Conservation (phyloP, 352 stramenopile species). For the Phytophthora sojae region DNA sequence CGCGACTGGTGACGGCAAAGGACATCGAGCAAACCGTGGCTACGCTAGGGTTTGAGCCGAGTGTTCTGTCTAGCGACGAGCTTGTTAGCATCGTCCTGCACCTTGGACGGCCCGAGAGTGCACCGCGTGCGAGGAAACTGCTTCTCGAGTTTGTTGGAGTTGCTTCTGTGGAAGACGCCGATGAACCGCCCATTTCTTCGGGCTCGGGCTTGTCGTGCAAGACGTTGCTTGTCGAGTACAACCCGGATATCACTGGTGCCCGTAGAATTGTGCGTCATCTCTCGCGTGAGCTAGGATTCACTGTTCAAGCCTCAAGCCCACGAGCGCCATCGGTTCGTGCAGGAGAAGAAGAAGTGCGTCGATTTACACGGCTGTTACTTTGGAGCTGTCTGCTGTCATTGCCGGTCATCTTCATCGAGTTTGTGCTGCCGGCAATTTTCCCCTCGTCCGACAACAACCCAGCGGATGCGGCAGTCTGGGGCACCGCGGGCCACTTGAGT, state of each 20-base stretch:
- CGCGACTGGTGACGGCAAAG: conserved; percentile 55
- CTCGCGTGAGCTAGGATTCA: conserved; percentile 48
- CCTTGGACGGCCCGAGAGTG: conserved; percentile 39
- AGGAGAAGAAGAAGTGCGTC: conserved; percentile 46
- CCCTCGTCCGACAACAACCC: conserved; percentile 26
- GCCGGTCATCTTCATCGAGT: conserved; percentile 66
- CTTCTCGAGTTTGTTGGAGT: conserved; percentile 52
- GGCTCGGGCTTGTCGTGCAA: conserved; percentile 17
- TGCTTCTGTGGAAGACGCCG: conserved; percentile 25
- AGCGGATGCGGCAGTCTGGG: conserved; percentile 34
- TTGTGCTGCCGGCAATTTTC: conserved; percentile 53
- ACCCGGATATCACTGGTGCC: conserved; percentile 49
- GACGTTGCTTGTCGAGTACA: conserved; percentile 53
- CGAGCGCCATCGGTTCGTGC: conserved; percentile 50
- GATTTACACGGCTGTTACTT: conserved; percentile 54
- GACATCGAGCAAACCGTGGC: conserved; percentile 67
- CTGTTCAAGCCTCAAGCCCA: conserved; percentile 61
- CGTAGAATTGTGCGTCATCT: conserved; percentile 50
- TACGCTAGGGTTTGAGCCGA: conserved; percentile 78
- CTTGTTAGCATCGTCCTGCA: conserved; percentile 66
- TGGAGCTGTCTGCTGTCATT: conserved; percentile 68
- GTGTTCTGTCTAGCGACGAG: conserved; percentile 55
- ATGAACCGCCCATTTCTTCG: conserved; percentile 26
- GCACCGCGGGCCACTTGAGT: conserved; percentile 42
- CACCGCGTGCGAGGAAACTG: conserved; percentile 24